Evolutionary conservation across 2,329 filamentous ascomycete genomes (phyloP).

Genomic region (Exophiala dermatitidis): DNA sequence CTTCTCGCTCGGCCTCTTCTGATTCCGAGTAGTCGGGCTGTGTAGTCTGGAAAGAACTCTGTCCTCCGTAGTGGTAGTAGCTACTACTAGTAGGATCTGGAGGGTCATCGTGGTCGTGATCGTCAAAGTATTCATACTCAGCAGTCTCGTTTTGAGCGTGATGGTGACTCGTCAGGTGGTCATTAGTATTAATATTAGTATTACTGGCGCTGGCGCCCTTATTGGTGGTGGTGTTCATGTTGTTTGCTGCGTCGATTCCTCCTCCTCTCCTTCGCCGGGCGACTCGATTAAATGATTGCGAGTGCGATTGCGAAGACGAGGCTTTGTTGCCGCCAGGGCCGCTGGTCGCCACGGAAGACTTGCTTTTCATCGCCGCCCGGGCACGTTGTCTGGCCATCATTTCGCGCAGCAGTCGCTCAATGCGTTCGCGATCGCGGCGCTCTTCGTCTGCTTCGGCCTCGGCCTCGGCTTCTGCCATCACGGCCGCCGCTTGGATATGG

Average conservation of each 20-base stretch:
- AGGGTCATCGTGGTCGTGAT: background rate
- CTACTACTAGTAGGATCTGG: too few species aligned
- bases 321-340: background rate
- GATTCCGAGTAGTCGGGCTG: constrained; percentile 16
- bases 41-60: too few species aligned
- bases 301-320: background rate
- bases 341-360: background rate
- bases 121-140: background rate
- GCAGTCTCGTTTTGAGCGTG: background rate
- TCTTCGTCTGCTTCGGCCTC: constrained; percentile 11
- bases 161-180: background rate
- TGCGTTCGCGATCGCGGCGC: constrained; percentile 19
- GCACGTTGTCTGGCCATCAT: constrained; percentile 23
- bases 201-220: background rate
- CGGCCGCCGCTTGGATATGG: constrained; percentile 19
- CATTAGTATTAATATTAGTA: background rate
- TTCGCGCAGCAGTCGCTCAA: constrained; percentile 21
- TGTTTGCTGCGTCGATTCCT: background rate
- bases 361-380: constrained; percentile 8
- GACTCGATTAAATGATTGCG: background rate
- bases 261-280: background rate
- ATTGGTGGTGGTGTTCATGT: background rate
- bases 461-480: constrained; percentile 28
- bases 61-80: too few species aligned
- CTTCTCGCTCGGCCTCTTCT: constrained; percentile 36